Evolutionary conservation across 441 rosid genomes (phyloP), one percentile per base, ranked within the genome.

Genomic region (Croton laevigatus): DNA sequence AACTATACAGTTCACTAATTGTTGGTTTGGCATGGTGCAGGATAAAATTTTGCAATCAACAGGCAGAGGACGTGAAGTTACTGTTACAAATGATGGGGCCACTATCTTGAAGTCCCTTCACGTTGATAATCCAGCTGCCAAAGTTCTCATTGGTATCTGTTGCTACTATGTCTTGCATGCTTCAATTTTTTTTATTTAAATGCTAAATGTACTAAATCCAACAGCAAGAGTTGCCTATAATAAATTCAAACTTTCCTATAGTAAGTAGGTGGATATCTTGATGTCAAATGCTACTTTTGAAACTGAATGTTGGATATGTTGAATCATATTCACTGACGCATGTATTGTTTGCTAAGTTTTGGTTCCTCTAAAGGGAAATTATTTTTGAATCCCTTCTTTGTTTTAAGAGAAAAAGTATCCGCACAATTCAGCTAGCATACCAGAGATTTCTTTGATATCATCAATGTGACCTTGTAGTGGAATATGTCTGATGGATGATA

Each of bases 61-160:
- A 1, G 98, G 97, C 71, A 82, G 97, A 77, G 97, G 97, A 49
- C 90, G 75, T 60, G 65, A 62, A 17, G 94, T 95, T 32, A 89
- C 96, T 77, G 99, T 93, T 71, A 93, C 98, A 7, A 95, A 95
- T 75, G 99, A 95, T 73, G 99, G 98, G 71, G 98, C 97, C 46
- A 93, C 99, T 59, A 95, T 93, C 79, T 85, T 95, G 55, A 95
- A 93, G 82, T 95, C 98, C 65, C 88, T 95, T 17, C 98, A 86
- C 79, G 83, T 95, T 65, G 97, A 95, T 84, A 95, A 91, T 80
- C 90, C 99, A 22, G 98, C 98, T 42, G 99, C 98, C 45, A 91
- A 95, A 84, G 98, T 95, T 55, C 93, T 95, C 76, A 82, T 95
- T 69, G 98, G 99, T 95, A 88, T 88, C 3, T 6, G 13, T 60